A percentile compares a stretch with the other conserved stretches of the same genome.
phyloP scores from a whole-genome alignment of 2,329 filamentous ascomycete species.

The Arthrobotrys conoides region DNA sequence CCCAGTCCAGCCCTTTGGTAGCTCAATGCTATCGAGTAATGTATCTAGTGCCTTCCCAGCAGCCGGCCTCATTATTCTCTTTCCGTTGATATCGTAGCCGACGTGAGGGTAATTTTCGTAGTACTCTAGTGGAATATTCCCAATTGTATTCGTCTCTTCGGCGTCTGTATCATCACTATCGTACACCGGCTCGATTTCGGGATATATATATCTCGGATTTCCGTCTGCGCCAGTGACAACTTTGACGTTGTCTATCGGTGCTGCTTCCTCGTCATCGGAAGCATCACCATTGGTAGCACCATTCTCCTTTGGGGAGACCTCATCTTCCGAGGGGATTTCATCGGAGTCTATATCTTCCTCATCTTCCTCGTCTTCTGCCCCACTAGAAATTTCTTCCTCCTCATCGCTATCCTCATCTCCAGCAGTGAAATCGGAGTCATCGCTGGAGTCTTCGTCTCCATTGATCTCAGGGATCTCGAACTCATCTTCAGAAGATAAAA shows the following conservation, averaged over 20 bases:
- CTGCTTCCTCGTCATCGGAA: conserved; percentile 67
- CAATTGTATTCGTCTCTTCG: conserved; percentile 88
- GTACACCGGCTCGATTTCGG: conserved; percentile 93
- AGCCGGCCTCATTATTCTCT: conserved; percentile 95
- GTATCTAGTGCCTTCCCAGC: conserved; percentile 94
- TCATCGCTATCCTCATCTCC: conserved; percentile 70
- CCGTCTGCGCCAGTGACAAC: conserved; percentile 88
- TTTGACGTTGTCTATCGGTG: conserved; percentile 72
- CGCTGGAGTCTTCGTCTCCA: conserved; percentile 67
- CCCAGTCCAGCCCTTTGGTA: conserved; percentile 97
- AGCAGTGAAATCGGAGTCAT: conserved; percentile 70
- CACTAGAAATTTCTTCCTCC: conserved; percentile 72
- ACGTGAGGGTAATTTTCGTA: conserved; percentile 99
- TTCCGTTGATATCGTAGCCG: conserved; percentile 98
- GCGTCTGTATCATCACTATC: conserved; percentile 95
- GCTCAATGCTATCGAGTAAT: conserved; percentile 93
- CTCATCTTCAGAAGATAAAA: conserved; percentile 54
- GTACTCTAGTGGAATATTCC: conserved; percentile 91
- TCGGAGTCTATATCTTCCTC: conserved; percentile 71
- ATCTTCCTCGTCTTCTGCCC: conserved; percentile 70
- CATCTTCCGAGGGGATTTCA: conserved; percentile 69
- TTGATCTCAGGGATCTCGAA: conserved; percentile 65
- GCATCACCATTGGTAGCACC: conserved; percentile 68
- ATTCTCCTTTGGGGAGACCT: conserved; percentile 67
- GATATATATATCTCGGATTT: conserved; percentile 89